phyloP scores from a whole-genome alignment of 2,329 filamentous ascomycete species.

The Coleophoma eucalyptorum region DNA sequence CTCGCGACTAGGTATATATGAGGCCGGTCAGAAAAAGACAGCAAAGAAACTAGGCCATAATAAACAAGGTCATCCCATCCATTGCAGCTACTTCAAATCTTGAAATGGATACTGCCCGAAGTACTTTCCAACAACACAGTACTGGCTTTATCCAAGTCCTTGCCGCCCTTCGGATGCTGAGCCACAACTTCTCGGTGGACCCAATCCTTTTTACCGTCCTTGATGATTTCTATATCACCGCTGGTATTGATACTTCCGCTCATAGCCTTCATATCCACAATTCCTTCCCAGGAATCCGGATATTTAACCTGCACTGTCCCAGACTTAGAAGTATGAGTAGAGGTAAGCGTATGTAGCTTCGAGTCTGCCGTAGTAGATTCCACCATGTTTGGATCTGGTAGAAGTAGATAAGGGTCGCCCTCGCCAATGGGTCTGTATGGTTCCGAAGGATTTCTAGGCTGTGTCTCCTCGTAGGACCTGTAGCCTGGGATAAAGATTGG shows the following conservation, averaged over 20 bases:
- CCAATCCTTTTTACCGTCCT: constrained; percentile 12
- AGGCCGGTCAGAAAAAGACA: too few species aligned
- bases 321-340: constrained; percentile 16
- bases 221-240: constrained; percentile 18
- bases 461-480: neutral
- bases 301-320: constrained; percentile 16
- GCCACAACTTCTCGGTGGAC: constrained; percentile 15
- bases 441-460: constrained; percentile 1
- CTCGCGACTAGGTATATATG: too few species aligned
- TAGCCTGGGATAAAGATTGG: constrained; percentile 18
- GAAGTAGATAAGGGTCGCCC: constrained; percentile 13
- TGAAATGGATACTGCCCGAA: constrained; percentile 15
- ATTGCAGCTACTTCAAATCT: constrained; percentile 1
- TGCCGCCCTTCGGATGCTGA: constrained; percentile 16
- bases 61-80: neutral
- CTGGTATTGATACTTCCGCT: constrained; percentile 16
- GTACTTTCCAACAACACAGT: constrained; percentile 15
- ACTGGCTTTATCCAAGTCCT: constrained; percentile 13
- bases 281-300: constrained; percentile 21
- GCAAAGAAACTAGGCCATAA: neutral
- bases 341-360: constrained; percentile 15
- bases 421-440: constrained; percentile 9
- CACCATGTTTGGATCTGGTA: constrained; percentile 1
- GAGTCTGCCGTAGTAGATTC: neutral
- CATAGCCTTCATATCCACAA: constrained; percentile 15